Percentiles rank a stretch among this genome's conserved stretches.
phyloP scores from a whole-genome alignment of 257 asterid genomes.

The Cinchona pubescens region DNA sequence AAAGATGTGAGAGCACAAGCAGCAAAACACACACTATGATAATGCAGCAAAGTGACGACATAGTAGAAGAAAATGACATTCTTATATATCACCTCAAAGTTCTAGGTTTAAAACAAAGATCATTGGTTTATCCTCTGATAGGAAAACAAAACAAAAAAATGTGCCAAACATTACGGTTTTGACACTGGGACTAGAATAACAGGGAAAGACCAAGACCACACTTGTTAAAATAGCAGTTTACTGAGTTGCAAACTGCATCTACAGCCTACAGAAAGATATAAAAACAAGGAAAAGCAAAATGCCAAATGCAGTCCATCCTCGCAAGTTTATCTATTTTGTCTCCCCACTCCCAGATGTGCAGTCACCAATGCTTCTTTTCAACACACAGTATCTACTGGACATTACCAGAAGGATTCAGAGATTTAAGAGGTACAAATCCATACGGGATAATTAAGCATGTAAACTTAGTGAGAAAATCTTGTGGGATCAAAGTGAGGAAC shows the following conservation, averaged over 20 bases:
- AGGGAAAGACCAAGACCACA: not conserved
- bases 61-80: not conserved
- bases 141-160: not conserved
- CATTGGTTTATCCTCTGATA: not conserved
- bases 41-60: not conserved
- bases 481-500: not conserved
- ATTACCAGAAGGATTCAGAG: not conserved
- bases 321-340: not conserved
- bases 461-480: not conserved
- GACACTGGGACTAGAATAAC: not conserved
- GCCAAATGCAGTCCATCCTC: not conserved
- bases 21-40: not conserved
- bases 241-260: not conserved
- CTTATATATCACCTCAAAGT: not conserved
- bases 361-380: not conserved
- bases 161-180: not conserved
- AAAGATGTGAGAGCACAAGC: not conserved
- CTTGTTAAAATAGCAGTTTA: not conserved
- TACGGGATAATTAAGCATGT: not conserved
- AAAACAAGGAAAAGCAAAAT: not conserved
- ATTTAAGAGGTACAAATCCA: not conserved
- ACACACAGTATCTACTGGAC: not conserved
- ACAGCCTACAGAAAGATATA: not conserved
- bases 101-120: not conserved
- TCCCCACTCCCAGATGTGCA: not conserved